phyloP scores from a whole-genome alignment of 441 rosid species.

The Gossypium gossypioides region DNA sequence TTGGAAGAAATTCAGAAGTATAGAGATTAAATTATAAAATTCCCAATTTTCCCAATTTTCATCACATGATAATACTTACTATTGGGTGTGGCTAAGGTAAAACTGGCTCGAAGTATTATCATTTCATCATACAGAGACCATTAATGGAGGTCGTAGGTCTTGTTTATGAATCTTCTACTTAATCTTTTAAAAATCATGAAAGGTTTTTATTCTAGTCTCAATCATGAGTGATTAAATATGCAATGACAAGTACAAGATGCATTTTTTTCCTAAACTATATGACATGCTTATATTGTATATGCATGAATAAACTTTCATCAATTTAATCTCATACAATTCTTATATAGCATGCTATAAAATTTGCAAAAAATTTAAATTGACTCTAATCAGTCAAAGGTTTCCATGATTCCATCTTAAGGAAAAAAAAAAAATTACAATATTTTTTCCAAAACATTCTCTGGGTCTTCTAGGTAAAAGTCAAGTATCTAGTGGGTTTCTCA shows the following conservation, averaged over 20 bases:
- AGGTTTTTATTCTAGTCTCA: background rate
- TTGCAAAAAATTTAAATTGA: too few relatives aligned
- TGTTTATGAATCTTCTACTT: background rate
- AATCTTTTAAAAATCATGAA: too few relatives aligned
- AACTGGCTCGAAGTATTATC: background rate
- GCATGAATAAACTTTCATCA: background rate
- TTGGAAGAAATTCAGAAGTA: background rate
- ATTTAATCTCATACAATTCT: background rate
- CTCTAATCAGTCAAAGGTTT: too few relatives aligned
- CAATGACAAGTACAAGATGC: background rate
- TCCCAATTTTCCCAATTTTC: background rate
- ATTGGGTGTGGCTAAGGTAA: background rate
- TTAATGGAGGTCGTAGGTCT: too few relatives aligned
- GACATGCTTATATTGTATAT: background rate
- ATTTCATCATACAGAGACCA: background rate
- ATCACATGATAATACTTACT: background rate
- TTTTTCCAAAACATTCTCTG: too few relatives aligned
- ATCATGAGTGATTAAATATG: background rate
- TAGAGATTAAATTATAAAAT: background rate
- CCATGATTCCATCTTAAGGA: too few relatives aligned
- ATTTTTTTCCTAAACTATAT: background rate
- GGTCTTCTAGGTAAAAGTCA: too few relatives aligned
- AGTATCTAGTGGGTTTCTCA: too few relatives aligned
- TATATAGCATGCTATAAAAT: too few relatives aligned
- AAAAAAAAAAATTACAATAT: too few relatives aligned